Evolutionary conservation across 345 rosid species (phyloP), one percentile per base, ranked within the genome.

Genomic region (Xanthoceras sorbifolium): DNA sequence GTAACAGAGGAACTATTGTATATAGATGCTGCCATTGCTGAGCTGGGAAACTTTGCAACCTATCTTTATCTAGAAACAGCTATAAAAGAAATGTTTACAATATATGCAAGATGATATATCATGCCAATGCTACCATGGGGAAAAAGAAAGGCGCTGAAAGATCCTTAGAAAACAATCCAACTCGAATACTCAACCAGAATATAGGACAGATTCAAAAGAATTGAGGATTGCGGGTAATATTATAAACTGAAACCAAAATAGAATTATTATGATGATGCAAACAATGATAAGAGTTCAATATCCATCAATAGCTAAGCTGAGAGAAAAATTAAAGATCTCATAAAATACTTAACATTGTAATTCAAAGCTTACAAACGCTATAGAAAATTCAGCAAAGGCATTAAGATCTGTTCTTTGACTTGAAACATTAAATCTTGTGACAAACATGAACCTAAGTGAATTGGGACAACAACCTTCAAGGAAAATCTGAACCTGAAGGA

Each of bases 401-500:
- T 63, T 26, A 17, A 44, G 63, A 57, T 23, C 25, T 73, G 34
- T 71, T 57, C 66, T 26, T 15, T 14, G 9, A 68, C 18, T 31
- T 26, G 14, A 62, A 75, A 67, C 18, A 28, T 44, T 55, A 80
- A n/a, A 72, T 73, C 7, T 12, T 26, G 40, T 2, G 18, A 44
- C 28, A 57, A 69, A 77, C 12, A 48, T 73, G 22, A 77, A 40
- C 26, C 36, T 40, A 22, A 31, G 46, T 18, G 26, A 61, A 36
- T n/a, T 0, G 1, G 34, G 70, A 23, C 28, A 17, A 0, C 6
- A 17, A 0, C 6, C 80, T 81, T 91, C 83, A 91, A 82, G 90
- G 73, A 14, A 88, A 76, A 11, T 82, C 88, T 38, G 92, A 83
- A 61, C 89, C 85, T 59, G 89, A 78, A 59, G 87, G 89, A 23